Base-by-base conservation (phyloP, 495 filamentous ascomycete genomes). In the Sporormia fimetaria region DNA sequence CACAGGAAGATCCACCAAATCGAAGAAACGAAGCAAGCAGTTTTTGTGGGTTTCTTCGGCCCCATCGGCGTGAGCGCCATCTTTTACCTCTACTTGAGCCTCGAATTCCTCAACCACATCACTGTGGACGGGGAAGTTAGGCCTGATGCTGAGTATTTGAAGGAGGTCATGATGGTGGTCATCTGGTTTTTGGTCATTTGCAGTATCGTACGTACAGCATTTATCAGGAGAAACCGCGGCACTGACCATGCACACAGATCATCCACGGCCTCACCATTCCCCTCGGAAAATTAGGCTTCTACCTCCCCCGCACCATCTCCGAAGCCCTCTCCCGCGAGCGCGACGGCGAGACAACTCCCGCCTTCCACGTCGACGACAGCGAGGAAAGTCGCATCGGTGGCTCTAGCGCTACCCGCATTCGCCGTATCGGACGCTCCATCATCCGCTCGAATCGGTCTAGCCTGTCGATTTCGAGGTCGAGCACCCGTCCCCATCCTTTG, bases 11-110 rank as follows among this genome's bases (percentile, higher is more conserved):
- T 94, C 34, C 77, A 74, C 32, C 85, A 93, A 57, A 84, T 92
- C 34, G 77, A 87, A 44, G 71, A 80, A 27, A 50, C 73, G 6
- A 65, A 66, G 7, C 83, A 92, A 45, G 83, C 86, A 2, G 63
- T 78, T 1, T 92, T 93, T 47, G 81, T 87, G 21, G 88, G 87
- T 4, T 93, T 93, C 67, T 94, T 94, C 51, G 88, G 87, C 0
- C 88, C 87, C 8, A 88, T 96, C 44, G 87, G 88, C n/a, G 84
- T 94, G 4, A 84, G 80, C 30, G 85, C 87, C 3, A 70, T 94
- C 29, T 94, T 93, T 60, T 94, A 94, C 56, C 69, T 94, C 15
- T 87, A 84, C 48, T 65, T 93, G 50, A 76, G 71, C 23, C 63
- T 80, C 1, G 80, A 88, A 27, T 93, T 83, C 47, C 47, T 83